These are phyloP conservation scores for Pseudohalonectria lignicola DNA, from an alignment of 2,329 filamentous ascomycete species.

Conservation along the genomic window DNA sequence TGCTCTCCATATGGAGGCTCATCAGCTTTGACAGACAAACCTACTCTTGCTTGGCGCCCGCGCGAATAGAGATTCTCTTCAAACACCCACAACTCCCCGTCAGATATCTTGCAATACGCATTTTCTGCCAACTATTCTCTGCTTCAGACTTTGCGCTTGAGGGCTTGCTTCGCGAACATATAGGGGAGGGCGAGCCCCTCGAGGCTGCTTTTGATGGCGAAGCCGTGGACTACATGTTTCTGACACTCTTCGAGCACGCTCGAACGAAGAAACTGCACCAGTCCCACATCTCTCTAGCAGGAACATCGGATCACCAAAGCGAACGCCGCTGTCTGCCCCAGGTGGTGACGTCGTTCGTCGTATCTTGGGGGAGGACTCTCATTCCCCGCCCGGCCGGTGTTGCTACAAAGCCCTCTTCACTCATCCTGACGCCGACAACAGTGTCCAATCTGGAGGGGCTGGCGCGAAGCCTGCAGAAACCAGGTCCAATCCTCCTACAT, in stretches of 20 bases:
- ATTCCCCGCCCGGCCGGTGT: slow-evolving; percentile 51
- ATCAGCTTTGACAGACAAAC: slow-evolving; percentile 62
- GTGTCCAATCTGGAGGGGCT: slow-evolving; percentile 59
- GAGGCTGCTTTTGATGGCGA: slow-evolving; percentile 65
- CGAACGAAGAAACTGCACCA: slow-evolving; percentile 34
- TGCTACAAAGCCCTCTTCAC: slow-evolving; percentile 32
- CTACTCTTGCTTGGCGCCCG: slow-evolving; percentile 52
- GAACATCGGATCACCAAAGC: slow-evolving; percentile 16
- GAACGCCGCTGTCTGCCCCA: slow-evolving; percentile 11
- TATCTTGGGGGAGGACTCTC: slow-evolving; percentile 54
- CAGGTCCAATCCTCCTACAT: slow-evolving; percentile 67
- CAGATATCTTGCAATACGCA: slow-evolving; percentile 70
- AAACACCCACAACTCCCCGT: slow-evolving; percentile 46
- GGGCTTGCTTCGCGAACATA: slow-evolving; percentile 54
- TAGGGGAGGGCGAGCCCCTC: slow-evolving; percentile 50
- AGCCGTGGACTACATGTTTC: slow-evolving; percentile 67
- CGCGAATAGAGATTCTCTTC: slow-evolving; percentile 60
- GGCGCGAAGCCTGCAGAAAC: slow-evolving; percentile 52
- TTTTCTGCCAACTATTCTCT: slow-evolving; percentile 68
- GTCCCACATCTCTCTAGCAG: slow-evolving; percentile 18
- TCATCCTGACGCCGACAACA: slow-evolving; percentile 65
- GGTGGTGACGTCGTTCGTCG: slow-evolving; percentile 47
- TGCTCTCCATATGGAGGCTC: slow-evolving; percentile 68
- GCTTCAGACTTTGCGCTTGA: slow-evolving; percentile 73
- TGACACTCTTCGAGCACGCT: slow-evolving; percentile 46